These are phyloP conservation scores for Cladosporium austrohemisphaericum DNA, from an alignment of 2,329 filamentous ascomycete species.

Conservation along the genomic window DNA sequence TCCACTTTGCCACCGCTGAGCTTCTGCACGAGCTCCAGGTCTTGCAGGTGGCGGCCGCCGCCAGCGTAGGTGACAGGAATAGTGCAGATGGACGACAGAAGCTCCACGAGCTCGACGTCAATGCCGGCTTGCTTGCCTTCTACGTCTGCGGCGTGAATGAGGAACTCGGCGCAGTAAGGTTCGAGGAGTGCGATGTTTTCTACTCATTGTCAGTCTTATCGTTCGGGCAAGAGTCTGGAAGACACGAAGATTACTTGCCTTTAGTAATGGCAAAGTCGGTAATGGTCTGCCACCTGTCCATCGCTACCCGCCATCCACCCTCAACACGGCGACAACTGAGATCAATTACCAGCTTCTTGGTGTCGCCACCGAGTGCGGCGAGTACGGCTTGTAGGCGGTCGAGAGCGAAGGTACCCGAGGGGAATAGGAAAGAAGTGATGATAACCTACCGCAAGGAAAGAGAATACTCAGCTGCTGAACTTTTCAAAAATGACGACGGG, in stretches of 20 bases:
- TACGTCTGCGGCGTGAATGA: constrained; percentile 95
- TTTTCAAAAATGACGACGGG: constrained; percentile 11
- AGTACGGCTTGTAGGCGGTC: constrained; percentile 72
- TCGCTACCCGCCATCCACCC: constrained; percentile 89
- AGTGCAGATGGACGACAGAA: constrained; percentile 76
- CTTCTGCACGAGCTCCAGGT: constrained; percentile 75
- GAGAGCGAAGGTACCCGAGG: constrained; percentile 74
- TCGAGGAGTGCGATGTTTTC: constrained; percentile 77
- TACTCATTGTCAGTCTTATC: constrained; percentile 34
- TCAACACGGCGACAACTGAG: constrained; percentile 80
- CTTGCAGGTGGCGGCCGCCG: constrained; percentile 76
- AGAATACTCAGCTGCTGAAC: constrained; percentile 9
- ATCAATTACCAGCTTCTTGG: constrained; percentile 83
- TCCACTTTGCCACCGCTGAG: constrained; percentile 81
- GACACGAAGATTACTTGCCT: constrained; percentile 50
- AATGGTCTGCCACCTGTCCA: constrained; percentile 98
- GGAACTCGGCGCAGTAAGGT: constrained; percentile 91
- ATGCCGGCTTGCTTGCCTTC: constrained; percentile 90
- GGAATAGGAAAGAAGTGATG: constrained; percentile 93
- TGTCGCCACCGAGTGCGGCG: constrained; percentile 67
- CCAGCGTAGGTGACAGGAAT: constrained; percentile 97
- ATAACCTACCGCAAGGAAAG: constrained; percentile 68
- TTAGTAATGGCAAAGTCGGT: constrained; percentile 92
- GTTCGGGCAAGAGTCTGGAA: neutral
- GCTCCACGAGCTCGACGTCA: constrained; percentile 75